Conservation (phyloP, 306 rosid genomes). For the Vigna unguiculata region DNA sequence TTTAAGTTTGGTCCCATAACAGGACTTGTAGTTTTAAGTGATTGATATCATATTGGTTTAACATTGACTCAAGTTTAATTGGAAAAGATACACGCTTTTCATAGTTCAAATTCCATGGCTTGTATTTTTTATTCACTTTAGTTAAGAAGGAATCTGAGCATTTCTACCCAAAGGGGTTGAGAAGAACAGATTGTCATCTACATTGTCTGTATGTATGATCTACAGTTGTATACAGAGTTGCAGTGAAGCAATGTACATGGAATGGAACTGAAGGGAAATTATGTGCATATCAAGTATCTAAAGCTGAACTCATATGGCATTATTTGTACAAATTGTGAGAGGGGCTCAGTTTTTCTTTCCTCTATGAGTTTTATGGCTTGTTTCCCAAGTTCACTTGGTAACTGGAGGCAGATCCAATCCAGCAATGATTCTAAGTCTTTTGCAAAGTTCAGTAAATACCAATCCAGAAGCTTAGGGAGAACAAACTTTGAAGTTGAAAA, state of each 20-base stretch:
- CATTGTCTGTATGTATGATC: slow-evolving; percentile 39
- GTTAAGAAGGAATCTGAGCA: slow-evolving; percentile 22
- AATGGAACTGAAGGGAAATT: slow-evolving; percentile 41
- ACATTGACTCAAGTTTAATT: slow-evolving; percentile 9
- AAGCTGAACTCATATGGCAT: slow-evolving; percentile 88
- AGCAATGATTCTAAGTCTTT: slow-evolving; percentile 90
- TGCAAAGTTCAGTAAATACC: slow-evolving; percentile 90
- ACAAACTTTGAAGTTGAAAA: slow-evolving; percentile 70
- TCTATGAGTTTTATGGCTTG: slow-evolving; percentile 82
- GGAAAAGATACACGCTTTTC: background rate
- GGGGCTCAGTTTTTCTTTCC: slow-evolving; percentile 60
- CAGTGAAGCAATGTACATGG: slow-evolving; percentile 39
- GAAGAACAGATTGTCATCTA: slow-evolving; percentile 37
- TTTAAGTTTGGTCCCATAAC: background rate
- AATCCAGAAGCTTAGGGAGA: slow-evolving; percentile 83
- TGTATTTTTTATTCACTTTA: slow-evolving; percentile 24
- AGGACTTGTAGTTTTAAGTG: background rate
- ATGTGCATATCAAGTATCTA: slow-evolving; percentile 86
- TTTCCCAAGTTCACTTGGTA: slow-evolving; percentile 87
- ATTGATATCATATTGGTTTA: background rate
- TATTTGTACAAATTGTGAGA: slow-evolving; percentile 77
- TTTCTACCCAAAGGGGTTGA: slow-evolving; percentile 20
- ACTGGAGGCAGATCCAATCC: slow-evolving; percentile 94
- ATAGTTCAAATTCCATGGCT: slow-evolving; percentile 22
- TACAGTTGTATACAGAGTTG: slow-evolving; percentile 58